A percentile compares a stretch with the other conserved stretches of the same genome.
Evolutionary conservation across 1,284 basidiomycete species (phyloP).

Genomic region (Laetiporus sulphureus): DNA sequence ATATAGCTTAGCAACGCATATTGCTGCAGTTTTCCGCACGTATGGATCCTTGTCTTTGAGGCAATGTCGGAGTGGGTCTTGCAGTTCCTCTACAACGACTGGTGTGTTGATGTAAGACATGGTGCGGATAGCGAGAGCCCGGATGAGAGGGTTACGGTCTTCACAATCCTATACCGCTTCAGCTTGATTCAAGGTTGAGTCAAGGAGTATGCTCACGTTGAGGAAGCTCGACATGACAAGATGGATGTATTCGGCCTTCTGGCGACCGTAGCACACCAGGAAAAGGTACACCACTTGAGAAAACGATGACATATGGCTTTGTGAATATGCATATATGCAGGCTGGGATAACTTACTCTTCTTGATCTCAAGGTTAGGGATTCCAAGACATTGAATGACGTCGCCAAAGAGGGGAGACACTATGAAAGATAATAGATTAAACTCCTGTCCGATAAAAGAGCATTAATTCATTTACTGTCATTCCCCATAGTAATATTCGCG

Average conservation of each 20-base stretch:
- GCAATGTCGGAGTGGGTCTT: constrained; percentile 82
- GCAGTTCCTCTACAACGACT: constrained; percentile 70
- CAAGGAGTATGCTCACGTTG: constrained; percentile 43
- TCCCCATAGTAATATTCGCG: constrained; percentile 94
- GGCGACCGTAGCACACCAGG: constrained; percentile 86
- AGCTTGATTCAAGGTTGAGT: constrained; percentile 4
- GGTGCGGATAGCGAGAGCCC: constrained; percentile 88
- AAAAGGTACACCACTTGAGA: constrained; percentile 85
- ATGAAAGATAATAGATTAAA: neutral
- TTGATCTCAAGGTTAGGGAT: constrained; percentile 94
- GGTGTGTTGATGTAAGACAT: constrained; percentile 95
- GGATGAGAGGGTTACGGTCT: constrained; percentile 87
- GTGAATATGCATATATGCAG: no score
- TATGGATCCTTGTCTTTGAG: constrained; percentile 90
- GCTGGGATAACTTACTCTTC: constrained; percentile 71
- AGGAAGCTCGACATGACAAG: constrained; percentile 86
- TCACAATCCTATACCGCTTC: constrained; percentile 67
- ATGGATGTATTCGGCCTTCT: constrained; percentile 84
- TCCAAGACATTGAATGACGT: constrained; percentile 84
- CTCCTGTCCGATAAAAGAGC: neutral
- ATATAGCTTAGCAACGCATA: constrained; percentile 90
- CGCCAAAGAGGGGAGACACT: constrained; percentile 93
- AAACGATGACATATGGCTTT: neutral
- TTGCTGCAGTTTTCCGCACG: constrained; percentile 94
- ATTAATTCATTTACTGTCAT: constrained; percentile 68